Evolutionary conservation across 768 basidiomycete species (phyloP).

Genomic region (Suillus ampliporus): DNA sequence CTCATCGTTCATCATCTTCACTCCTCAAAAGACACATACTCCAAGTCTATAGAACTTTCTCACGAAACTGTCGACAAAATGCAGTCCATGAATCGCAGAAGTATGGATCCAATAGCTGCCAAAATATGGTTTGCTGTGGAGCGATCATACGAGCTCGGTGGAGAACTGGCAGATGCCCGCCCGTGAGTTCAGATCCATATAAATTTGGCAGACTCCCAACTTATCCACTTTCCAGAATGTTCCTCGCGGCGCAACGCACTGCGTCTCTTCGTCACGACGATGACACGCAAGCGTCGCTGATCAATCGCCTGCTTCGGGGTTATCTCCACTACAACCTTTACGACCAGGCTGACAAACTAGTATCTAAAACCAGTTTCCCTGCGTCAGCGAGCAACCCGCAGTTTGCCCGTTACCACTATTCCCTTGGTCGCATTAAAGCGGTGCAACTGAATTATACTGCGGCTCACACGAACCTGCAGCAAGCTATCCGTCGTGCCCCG

Average conservation of each 20-base stretch:
- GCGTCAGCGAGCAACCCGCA: constrained; percentile 78
- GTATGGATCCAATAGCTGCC: constrained; percentile 71
- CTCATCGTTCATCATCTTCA: constrained; percentile 82
- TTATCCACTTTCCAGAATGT: constrained; percentile 51
- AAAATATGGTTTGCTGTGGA: constrained; percentile 96
- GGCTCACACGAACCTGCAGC: constrained; percentile 89
- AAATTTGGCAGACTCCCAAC: constrained; percentile 9
- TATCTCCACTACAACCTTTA: constrained; percentile 87
- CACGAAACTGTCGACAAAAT: constrained; percentile 79
- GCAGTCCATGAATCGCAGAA: constrained; percentile 58
- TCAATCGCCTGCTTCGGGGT: constrained; percentile 72
- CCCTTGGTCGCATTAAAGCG: constrained; percentile 89
- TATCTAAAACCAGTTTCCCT: constrained; percentile 93
- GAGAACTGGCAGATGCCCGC: constrained; percentile 78
- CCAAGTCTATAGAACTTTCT: constrained; percentile 72
- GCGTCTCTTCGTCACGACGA: constrained; percentile 80
- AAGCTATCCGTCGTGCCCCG: constrained; percentile 94
- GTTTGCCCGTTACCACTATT: constrained; percentile 80
- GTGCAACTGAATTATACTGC: constrained; percentile 94
- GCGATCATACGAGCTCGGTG: constrained; percentile 81
- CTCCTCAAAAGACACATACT: constrained; percentile 56
- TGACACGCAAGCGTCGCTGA: constrained; percentile 89
- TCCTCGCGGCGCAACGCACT: constrained; percentile 89
- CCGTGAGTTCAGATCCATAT: constrained; percentile 59
- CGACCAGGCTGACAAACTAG: constrained; percentile 95